Base-by-base conservation (phyloP, 2,329 filamentous ascomycete species). In the Aspergillus ochraceus region DNA sequence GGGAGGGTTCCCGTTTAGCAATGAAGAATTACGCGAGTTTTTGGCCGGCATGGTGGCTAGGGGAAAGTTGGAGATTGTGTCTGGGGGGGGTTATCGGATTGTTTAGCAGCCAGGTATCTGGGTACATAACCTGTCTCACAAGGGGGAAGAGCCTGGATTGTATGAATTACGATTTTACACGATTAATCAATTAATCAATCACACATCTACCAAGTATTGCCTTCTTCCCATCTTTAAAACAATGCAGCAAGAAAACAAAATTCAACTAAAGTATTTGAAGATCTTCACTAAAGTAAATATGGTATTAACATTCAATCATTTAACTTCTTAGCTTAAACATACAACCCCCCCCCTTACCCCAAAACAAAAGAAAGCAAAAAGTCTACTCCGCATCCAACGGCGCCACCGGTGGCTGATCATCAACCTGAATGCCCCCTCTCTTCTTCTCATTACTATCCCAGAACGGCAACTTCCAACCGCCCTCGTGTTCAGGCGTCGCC, bases 1-100 rank as follows among this genome's bases (percentile, higher is more conserved):
- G 0, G 92, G 92, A 12, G 93, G 92, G 2, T 97, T 97, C 72
- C 86, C 91, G 0, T 97, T 92, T 84, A 91, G 89, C 62, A 91
- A 91, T 70, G 93, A 97, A 72, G 93, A 98, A 77, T 78, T 98
- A 62, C 86, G 88, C 68, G 90, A 90, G 74, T 90, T 97, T 72
- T 77, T 98, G 59, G 85, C 80, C 9, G 86, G 89, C 60, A 93
- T 96, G 85, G 88, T 94, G n/a, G 80, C 81, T 6, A 86, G 84
- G 47, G 88, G 87, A 30, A 86, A 86, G 68, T 76, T 96, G 70
- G 90, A 92, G 76, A 76, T 82, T 88, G 69, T 81, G 71, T 60
- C 73, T 58, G 88, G 88, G 5, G 89, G 89, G 45, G 90, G 87
- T 77, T 93, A 92, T 77, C 86, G 84, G 73, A 74, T 80, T 59